These are phyloP conservation scores for Fusarium nematophilum DNA, from an alignment of 2,329 filamentous ascomycete species.

Conservation along the genomic window DNA sequence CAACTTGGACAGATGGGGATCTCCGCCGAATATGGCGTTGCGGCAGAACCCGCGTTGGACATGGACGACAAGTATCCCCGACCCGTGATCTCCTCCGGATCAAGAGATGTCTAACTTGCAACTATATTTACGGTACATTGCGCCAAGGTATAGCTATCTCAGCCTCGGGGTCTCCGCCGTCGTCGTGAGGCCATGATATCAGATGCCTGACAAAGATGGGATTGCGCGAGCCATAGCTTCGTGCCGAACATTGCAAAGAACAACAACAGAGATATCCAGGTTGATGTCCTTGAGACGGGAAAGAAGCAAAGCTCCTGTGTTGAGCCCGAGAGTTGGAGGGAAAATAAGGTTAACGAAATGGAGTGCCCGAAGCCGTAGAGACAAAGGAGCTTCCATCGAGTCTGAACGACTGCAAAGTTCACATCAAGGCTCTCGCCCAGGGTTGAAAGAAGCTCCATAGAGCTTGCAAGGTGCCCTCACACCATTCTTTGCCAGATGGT, in stretches of 20 bases:
- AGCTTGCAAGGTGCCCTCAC: not conserved
- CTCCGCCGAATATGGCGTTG: not conserved
- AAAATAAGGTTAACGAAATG: not conserved
- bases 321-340: not conserved
- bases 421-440: not conserved
- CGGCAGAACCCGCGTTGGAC: conserved; percentile 6
- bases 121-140: not conserved
- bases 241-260: not conserved
- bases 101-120: not conserved
- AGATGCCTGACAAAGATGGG: not conserved
- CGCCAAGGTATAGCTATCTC: not conserved
- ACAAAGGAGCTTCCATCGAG: not conserved
- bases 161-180: not conserved
- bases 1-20: not conserved
- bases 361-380: not conserved
- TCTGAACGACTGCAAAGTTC: not conserved
- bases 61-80: not conserved
- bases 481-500: not conserved
- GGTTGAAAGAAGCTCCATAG: too few species aligned
- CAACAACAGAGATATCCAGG: not conserved
- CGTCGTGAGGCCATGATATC: not conserved
- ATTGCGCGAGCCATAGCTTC: not conserved
- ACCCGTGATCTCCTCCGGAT: not conserved
- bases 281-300: not conserved
- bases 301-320: not conserved